These are phyloP conservation scores for Celoporthe dispersa DNA, from an alignment of 2,329 filamentous ascomycete species.

Conservation along the genomic window DNA sequence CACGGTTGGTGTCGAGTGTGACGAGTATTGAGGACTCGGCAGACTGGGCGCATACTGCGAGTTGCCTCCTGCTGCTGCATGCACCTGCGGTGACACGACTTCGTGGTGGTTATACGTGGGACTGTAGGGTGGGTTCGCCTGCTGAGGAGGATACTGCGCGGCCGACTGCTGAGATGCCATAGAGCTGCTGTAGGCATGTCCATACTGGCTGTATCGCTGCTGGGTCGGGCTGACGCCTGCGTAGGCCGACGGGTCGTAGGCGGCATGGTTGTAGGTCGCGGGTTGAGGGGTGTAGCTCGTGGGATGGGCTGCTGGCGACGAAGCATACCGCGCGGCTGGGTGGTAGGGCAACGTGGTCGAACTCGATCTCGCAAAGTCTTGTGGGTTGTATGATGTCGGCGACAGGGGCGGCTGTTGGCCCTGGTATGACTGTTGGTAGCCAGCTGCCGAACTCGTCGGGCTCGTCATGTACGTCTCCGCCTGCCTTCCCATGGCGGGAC, in stretches of 20 bases:
- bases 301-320: constrained; percentile 33
- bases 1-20: constrained; percentile 34
- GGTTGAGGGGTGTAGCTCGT: constrained; percentile 45
- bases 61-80: constrained; percentile 25
- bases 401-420: constrained; percentile 50
- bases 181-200: constrained; percentile 47
- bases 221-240: constrained; percentile 53
- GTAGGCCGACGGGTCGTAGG: constrained; percentile 66
- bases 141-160: constrained; percentile 41
- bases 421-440: constrained; percentile 59
- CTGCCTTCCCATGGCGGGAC: constrained; percentile 37
- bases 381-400: constrained; percentile 70
- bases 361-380: constrained; percentile 62
- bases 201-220: constrained; percentile 53
- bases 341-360: constrained; percentile 57
- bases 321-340: constrained; percentile 46
- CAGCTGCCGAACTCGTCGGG: constrained; percentile 51
- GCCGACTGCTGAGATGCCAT: constrained; percentile 42
- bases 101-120: constrained; percentile 29
- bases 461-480: constrained; percentile 70
- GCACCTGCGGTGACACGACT: constrained; percentile 23
- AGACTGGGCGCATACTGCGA: constrained; percentile 46
- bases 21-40: constrained; percentile 42
- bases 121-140: constrained; percentile 43
- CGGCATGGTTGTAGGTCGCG: constrained; percentile 54